Percentiles rank a stretch among this genome's conserved stretches.
Conservation (phyloP, 2,329 filamentous ascomycete genomes). For the Alternaria sp. region DNA sequence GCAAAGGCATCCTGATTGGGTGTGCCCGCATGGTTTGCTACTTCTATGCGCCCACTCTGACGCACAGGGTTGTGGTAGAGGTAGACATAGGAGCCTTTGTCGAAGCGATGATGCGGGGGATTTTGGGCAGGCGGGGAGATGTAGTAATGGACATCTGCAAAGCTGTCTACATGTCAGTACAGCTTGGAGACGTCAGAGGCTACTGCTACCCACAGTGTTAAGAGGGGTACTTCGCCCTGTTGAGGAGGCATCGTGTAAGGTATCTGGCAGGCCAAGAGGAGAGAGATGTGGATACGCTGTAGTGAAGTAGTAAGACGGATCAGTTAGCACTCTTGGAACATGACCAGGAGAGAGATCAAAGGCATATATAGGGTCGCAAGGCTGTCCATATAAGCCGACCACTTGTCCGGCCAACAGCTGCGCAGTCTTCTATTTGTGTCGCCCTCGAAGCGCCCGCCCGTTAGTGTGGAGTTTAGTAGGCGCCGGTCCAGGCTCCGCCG, state of each 20-base stretch:
- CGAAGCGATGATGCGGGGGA: slow-evolving; percentile 81
- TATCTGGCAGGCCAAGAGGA: slow-evolving; percentile 14
- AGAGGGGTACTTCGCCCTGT: slow-evolving; percentile 58
- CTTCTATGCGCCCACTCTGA: slow-evolving; percentile 73
- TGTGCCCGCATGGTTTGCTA: slow-evolving; percentile 77
- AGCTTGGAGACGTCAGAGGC: background rate
- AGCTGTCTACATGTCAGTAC: slow-evolving; percentile 59
- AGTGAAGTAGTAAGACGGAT: slow-evolving; percentile 14
- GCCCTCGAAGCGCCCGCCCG: slow-evolving; percentile 45
- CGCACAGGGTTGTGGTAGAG: slow-evolving; percentile 76
- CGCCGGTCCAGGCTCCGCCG: slow-evolving; percentile 31
- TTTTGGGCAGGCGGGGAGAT: slow-evolving; percentile 72
- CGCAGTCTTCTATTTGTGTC: slow-evolving; percentile 46
- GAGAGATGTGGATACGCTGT: slow-evolving; percentile 7
- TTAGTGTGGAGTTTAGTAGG: slow-evolving; percentile 30
- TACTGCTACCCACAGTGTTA: slow-evolving; percentile 56
- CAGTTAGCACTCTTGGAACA: slow-evolving; percentile 25
- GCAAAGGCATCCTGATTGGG: slow-evolving; percentile 82
- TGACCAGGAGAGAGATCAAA: slow-evolving; percentile 17
- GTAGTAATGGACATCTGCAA: slow-evolving; percentile 81
- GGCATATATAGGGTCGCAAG: slow-evolving; percentile 31
- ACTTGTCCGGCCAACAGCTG: slow-evolving; percentile 30
- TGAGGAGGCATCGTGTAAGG: slow-evolving; percentile 56
- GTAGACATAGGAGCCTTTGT: slow-evolving; percentile 81
- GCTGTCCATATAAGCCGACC: slow-evolving; percentile 24